phyloP scores from a whole-genome alignment of 148 eudicot genomes.

The Linanthus parryae region DNA sequence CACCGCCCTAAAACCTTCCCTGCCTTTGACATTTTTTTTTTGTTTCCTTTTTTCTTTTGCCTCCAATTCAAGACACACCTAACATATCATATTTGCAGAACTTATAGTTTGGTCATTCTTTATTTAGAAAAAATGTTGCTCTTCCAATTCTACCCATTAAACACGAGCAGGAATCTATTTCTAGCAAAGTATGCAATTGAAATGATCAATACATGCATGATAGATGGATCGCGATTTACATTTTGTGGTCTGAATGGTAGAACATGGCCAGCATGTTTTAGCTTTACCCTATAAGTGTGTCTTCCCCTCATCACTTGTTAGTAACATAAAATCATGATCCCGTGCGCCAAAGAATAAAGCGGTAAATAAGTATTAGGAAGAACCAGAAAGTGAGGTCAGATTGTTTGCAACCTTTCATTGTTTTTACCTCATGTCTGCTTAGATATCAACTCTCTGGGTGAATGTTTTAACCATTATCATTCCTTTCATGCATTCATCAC shows the following conservation, averaged over 20 bases:
- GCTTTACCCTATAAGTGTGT: background rate
- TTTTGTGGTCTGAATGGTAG: background rate
- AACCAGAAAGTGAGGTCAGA: too few species aligned
- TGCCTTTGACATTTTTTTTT: constrained; percentile 6
- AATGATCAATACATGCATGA: background rate
- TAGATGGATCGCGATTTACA: background rate
- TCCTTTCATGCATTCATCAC: too few species aligned
- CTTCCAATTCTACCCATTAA: background rate
- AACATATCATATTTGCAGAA: background rate
- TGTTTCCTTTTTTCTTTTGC: background rate
- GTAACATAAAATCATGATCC: too few species aligned
- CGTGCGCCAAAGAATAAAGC: too few species aligned
- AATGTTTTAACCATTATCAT: too few species aligned
- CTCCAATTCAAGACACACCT: background rate
- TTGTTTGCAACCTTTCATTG: too few species aligned
- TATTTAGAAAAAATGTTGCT: too few species aligned
- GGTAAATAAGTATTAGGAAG: too few species aligned
- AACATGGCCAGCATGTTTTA: background rate
- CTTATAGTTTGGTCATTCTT: background rate
- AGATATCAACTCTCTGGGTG: too few species aligned
- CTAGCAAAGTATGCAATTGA: background rate
- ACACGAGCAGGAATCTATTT: background rate
- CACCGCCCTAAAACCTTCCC: too few species aligned
- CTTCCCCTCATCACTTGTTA: too few species aligned
- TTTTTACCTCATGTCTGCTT: too few species aligned